A percentile compares a stretch with the other conserved stretches of the same genome.
Evolutionary conservation across 1,139 yeast genomes (phyloP).

Genomic region (Hyphopichia pseudoburtonii): DNA sequence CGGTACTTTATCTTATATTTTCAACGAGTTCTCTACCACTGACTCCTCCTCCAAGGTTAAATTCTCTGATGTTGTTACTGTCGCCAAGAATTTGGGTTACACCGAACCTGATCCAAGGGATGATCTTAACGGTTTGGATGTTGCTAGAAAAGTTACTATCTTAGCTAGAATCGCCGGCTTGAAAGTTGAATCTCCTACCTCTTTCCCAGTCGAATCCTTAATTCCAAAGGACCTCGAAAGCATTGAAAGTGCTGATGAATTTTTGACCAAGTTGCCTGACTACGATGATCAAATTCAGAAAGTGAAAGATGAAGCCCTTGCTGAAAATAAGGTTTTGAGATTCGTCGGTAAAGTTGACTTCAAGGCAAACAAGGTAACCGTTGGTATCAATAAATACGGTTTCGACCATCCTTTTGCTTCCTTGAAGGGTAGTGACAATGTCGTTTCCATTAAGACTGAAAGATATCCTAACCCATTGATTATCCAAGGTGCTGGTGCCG

Average conservation of each 20-base stretch:
- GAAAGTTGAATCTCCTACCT: constrained; percentile 81
- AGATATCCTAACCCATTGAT: constrained; percentile 92
- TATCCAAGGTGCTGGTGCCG: constrained; percentile 99
- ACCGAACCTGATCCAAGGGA: constrained; percentile 99
- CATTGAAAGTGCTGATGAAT: constrained; percentile 71
- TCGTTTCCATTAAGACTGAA: constrained; percentile 84
- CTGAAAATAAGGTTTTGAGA: constrained; percentile 83
- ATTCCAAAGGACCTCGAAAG: constrained; percentile 86
- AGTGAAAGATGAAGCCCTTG: constrained; percentile 77
- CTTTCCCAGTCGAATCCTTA: constrained; percentile 93
- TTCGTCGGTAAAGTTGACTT: constrained; percentile 91
- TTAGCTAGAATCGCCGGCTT: constrained; percentile 91
- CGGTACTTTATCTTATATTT: constrained; percentile 94
- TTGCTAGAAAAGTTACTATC: constrained; percentile 96
- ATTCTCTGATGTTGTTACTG: constrained; percentile 85
- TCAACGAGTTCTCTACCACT: constrained; percentile 84
- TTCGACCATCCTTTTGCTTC: constrained; percentile 94
- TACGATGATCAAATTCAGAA: constrained; percentile 78
- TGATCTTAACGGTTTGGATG: constrained; percentile 95
- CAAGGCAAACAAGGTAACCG: constrained; percentile 64
- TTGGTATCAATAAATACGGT: constrained; percentile 83
- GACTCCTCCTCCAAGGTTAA: constrained; percentile 55
- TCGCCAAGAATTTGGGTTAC: constrained; percentile 89
- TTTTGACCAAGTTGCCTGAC: constrained; percentile 74
- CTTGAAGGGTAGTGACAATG: constrained; percentile 93